Conservation (phyloP, 192 early-diverging fungal species). For the Jimgerdemannia flammicorona region DNA sequence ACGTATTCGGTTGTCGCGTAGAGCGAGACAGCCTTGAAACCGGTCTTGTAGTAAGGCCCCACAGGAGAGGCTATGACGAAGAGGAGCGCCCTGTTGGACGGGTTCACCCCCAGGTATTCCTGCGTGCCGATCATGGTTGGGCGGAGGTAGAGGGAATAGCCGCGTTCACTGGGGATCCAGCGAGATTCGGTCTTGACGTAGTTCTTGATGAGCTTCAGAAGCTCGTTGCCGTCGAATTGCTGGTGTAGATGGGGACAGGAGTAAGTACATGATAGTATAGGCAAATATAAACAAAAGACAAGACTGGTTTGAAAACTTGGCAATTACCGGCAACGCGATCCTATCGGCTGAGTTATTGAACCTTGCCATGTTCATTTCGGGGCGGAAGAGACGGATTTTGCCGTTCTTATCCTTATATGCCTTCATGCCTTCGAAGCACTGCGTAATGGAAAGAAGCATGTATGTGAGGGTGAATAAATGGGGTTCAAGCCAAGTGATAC, state of each 20-base stretch:
- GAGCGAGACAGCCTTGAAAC: conserved; percentile 84
- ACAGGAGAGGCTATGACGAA: conserved; percentile 91
- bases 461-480: not conserved
- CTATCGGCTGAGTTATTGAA: conserved; percentile 75
- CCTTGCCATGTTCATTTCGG: conserved; percentile 96
- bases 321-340: conserved; percentile 77
- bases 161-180: conserved; percentile 90
- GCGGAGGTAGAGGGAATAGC: conserved; percentile 92
- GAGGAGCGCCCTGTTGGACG: conserved; percentile 72
- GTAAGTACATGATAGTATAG: not conserved
- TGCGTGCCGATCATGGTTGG: conserved; percentile 94
- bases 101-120: conserved; percentile 77
- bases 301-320: not conserved
- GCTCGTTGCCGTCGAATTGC: conserved; percentile 71
- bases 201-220: conserved; percentile 81
- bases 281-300: not conserved
- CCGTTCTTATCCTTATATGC: conserved; percentile 89
- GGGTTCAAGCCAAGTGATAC: no score
- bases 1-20: conserved; percentile 82
- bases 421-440: conserved; percentile 92
- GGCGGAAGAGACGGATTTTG: conserved; percentile 90
- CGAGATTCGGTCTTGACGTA: conserved; percentile 73
- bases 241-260: conserved; percentile 6
- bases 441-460: not conserved
- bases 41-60: conserved; percentile 95